Percentiles rank a stretch among this genome's conserved stretches.
Evolutionary conservation across 257 asterid genomes (phyloP).

Genomic region (Verbascum thapsus): DNA sequence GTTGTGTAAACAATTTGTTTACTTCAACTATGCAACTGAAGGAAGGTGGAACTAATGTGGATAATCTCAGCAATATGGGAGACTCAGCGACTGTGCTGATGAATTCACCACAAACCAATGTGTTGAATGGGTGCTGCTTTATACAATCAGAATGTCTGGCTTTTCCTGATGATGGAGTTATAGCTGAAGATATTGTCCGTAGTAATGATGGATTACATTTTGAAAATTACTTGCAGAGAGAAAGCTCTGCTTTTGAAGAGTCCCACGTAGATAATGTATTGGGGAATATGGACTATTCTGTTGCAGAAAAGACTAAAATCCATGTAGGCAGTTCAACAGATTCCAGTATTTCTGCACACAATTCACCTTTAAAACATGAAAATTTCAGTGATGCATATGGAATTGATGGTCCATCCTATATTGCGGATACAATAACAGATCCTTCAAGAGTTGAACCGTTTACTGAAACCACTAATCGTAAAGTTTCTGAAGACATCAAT

Average conservation of each 20-base stretch:
- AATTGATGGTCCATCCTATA: conserved; percentile 29
- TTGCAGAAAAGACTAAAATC: conserved; percentile 30
- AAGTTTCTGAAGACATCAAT: conserved; percentile 33
- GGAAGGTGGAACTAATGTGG: conserved; percentile 31
- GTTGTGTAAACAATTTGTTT: conserved; percentile 28
- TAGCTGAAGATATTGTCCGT: conserved; percentile 31
- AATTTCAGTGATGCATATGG: conserved; percentile 35
- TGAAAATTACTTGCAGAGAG: conserved; percentile 23
- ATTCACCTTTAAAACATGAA: conserved; percentile 36
- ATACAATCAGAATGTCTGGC: conserved; percentile 33
- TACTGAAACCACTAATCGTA: conserved; percentile 31
- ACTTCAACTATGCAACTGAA: conserved; percentile 24
- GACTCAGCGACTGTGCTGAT: conserved; percentile 30
- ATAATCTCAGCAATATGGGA: conserved; percentile 24
- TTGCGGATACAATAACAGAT: conserved; percentile 32
- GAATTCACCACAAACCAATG: conserved; percentile 33
- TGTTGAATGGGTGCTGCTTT: conserved; percentile 30
- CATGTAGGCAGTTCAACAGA: conserved; percentile 34
- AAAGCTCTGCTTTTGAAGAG: conserved; percentile 34
- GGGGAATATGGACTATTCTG: conserved; percentile 30
- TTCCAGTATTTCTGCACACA: conserved; percentile 32
- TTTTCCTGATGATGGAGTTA: conserved; percentile 34
- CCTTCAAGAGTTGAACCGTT: conserved; percentile 35
- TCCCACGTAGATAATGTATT: conserved; percentile 29
- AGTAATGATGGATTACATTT: conserved; percentile 23